Evolutionary conservation across 495 filamentous ascomycete genomes (phyloP), one percentile per base, ranked within the genome.

Genomic region (Lophiotrema nucula): DNA sequence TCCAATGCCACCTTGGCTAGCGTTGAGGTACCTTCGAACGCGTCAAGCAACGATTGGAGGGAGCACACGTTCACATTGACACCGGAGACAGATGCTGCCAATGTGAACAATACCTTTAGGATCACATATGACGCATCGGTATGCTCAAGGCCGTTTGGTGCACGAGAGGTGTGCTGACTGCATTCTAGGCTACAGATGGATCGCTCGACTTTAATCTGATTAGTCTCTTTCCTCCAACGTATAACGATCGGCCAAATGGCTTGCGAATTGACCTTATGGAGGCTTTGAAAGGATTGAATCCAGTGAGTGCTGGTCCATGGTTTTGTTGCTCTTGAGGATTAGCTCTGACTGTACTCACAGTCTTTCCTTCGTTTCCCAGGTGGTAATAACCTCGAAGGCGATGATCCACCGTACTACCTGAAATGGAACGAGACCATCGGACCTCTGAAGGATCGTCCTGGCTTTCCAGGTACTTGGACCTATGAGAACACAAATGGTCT

Each of bases 1-100:
- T 81, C 75, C 4, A 70, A 73, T 19, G 72, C 79, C 53, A 70
- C 72, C 12, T 78, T 76, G 60, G 81, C 68, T 2, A 68, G 53
- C 10, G 70, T 70, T 0, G 62, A 72, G 8, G 65, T 84, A 2
- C 46, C 56, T 15, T 75, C 76, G 0, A 49, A 60, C 23, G 71
- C 74, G 21, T 72, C 50, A 16, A 60, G 54, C 0, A 63, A 58
- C 26, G 64, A 69, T 2, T 84, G 81, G 76, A 74, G 65, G 8
- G 74, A 81, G 67, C 76, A 79, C 51, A 61, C 71, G n/a, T 82
- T 63, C 54, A 67, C 56, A 13, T 75, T 66, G 60, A 70, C 57
- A 70, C 80, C 42, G 41, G 22, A 21, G 53, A 67, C 47, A 62
- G 68, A 23, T 18, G 65, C 60, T 59, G 76, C 49, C 13, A 66